phyloP scores from a whole-genome alignment of 805 yeast species.

The Starmerella apis region DNA sequence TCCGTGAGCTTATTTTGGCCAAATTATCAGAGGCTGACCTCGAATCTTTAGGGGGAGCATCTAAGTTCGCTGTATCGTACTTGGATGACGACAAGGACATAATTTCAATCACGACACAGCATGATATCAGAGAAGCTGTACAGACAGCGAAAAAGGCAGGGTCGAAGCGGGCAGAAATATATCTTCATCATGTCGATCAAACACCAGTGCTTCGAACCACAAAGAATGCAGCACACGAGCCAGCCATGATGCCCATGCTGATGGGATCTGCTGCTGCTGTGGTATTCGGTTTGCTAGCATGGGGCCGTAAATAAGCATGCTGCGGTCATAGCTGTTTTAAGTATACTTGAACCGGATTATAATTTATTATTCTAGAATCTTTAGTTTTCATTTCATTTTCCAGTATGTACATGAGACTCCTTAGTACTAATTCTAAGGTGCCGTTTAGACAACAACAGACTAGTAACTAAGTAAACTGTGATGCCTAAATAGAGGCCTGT shows the following conservation, averaged over 20 bases:
- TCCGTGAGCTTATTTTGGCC: slow-evolving; percentile 36
- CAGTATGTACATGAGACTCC: neutral
- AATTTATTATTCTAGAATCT: neutral
- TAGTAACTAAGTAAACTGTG: too few species aligned
- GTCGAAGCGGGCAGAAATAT: slow-evolving; percentile 57
- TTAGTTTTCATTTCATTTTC: neutral
- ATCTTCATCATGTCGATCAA: slow-evolving; percentile 53
- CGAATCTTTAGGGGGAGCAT: slow-evolving; percentile 33
- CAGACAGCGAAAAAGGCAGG: slow-evolving; percentile 40
- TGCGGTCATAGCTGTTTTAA: neutral
- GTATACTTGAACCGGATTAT: neutral
- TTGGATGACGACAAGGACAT: slow-evolving; percentile 77
- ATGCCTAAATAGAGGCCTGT: neutral
- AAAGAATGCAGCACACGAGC: slow-evolving; percentile 8
- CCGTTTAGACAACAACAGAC: neutral
- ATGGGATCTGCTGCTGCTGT: slow-evolving; percentile 21
- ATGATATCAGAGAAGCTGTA: slow-evolving; percentile 68
- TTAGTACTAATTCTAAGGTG: neutral
- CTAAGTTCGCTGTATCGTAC: slow-evolving; percentile 58
- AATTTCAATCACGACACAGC: slow-evolving; percentile 63
- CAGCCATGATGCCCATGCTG: slow-evolving; percentile 18
- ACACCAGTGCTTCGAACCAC: slow-evolving; percentile 17
- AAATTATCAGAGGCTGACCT: slow-evolving; percentile 36
- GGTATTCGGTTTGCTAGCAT: slow-evolving; percentile 19
- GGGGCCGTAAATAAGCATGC: slow-evolving; percentile 16